These are phyloP conservation scores for Elongisporangium prolatum DNA, from an alignment of 352 stramenopile genomes.

Conservation along the genomic window DNA sequence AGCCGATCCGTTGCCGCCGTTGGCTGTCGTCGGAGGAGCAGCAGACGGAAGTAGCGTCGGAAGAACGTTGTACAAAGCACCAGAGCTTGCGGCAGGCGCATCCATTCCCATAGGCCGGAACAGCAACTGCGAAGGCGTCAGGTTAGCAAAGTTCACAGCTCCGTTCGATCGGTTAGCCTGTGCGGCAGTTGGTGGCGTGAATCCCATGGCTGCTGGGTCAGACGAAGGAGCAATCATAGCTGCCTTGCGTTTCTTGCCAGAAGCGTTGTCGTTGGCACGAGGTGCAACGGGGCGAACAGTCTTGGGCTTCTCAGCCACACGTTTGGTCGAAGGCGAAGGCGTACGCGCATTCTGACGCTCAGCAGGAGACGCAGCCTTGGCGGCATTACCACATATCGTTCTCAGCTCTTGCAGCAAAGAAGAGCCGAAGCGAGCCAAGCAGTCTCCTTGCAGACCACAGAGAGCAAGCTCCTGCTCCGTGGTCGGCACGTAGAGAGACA, in stretches of 20 bases:
- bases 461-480: slow-evolving; percentile 49
- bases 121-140: slow-evolving; percentile 28
- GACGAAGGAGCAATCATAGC: neutral
- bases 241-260: slow-evolving; percentile 13
- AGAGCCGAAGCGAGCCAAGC: slow-evolving; percentile 51
- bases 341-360: neutral
- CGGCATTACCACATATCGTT: slow-evolving; percentile 12
- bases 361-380: neutral
- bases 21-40: slow-evolving; percentile 3
- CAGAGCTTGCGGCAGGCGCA: slow-evolving; percentile 5
- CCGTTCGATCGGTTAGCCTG: neutral
- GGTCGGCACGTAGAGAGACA: slow-evolving; percentile 53
- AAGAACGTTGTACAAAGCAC: slow-evolving; percentile 8
- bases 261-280: neutral
- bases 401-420: slow-evolving; percentile 57
- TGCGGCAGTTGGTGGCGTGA: neutral
- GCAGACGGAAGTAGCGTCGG: slow-evolving; percentile 50
- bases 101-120: slow-evolving; percentile 31
- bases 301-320: slow-evolving; percentile 1
- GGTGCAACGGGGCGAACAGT: neutral
- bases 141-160: neutral
- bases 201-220: neutral
- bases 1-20: slow-evolving; percentile 10
- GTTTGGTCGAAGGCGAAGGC: slow-evolving; percentile 2
- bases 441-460: slow-evolving; percentile 43